Conservation (phyloP, 495 filamentous ascomycete genomes). For the Letharia columbiana region DNA sequence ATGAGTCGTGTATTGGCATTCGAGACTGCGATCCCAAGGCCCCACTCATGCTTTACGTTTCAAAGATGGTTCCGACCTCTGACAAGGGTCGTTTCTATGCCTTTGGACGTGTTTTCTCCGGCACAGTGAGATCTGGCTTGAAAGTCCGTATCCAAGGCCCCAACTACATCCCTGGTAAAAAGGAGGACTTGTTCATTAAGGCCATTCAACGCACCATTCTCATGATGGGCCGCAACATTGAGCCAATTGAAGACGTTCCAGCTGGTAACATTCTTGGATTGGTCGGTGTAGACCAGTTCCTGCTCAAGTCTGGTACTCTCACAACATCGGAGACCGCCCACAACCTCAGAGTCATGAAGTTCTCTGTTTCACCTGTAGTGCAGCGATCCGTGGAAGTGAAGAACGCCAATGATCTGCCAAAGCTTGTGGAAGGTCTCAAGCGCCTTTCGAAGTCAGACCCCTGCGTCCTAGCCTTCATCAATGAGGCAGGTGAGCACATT, state of each 20-base stretch:
- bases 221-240: constrained; percentile 99
- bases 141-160: constrained; percentile 99
- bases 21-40: constrained; percentile 96
- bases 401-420: constrained; percentile 99
- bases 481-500: constrained; percentile 92
- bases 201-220: constrained; percentile 98
- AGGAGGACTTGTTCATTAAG: constrained; percentile 99
- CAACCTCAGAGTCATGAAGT: constrained; percentile 99
- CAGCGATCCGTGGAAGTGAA: constrained; percentile 98
- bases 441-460: constrained; percentile 99
- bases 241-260: constrained; percentile 98
- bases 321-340: constrained; percentile 95
- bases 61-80: constrained; percentile 99
- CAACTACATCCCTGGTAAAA: constrained; percentile 96
- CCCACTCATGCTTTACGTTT: constrained; percentile 99
- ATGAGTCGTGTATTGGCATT: constrained; percentile 88
- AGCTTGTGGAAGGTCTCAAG: constrained; percentile 99
- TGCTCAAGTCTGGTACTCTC: constrained; percentile 99
- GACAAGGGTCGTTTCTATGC: constrained; percentile 99
- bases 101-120: constrained; percentile 99
- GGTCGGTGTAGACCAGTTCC: constrained; percentile 99
- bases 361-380: constrained; percentile 99
- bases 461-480: constrained; percentile 85
- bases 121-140: constrained; percentile 92
- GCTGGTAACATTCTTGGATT: constrained; percentile 99